These are phyloP conservation scores for Boletus subcaerulescens DNA, from an alignment of 768 basidiomycete genomes.

Conservation along the genomic window DNA sequence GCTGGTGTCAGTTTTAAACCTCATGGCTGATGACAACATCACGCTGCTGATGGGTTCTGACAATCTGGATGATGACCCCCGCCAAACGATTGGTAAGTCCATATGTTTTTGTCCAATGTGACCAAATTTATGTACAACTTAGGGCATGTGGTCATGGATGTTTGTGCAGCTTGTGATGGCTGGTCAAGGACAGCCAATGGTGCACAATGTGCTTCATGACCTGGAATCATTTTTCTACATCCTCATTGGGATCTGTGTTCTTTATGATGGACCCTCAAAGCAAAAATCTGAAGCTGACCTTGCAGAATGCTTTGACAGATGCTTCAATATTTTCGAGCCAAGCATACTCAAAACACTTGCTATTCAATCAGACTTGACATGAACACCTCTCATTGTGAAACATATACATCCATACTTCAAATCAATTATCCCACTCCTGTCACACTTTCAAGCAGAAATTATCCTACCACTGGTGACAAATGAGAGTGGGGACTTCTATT, in stretches of 20 bases:
- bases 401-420: background rate
- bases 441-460: background rate
- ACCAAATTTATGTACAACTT: background rate
- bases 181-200: background rate
- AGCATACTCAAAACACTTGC: background rate
- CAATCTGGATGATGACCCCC: too few species aligned
- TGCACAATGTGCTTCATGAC: background rate
- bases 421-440: background rate
- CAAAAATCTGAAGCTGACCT: background rate
- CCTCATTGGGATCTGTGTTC: background rate
- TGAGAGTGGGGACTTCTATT: too few species aligned
- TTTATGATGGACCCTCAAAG: background rate
- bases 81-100: too few species aligned
- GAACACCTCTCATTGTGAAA: background rate
- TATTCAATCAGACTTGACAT: background rate
- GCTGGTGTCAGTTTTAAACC: too few species aligned
- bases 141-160: conserved; percentile 7
- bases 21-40: too few species aligned
- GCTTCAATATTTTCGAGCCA: conserved; percentile 1
- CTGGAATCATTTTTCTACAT: background rate
- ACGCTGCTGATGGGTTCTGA: too few species aligned
- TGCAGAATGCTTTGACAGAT: conserved; percentile 2
- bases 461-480: background rate
- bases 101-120: too few species aligned
- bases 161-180: conserved; percentile 1